phyloP scores from a whole-genome alignment of 805 yeast genomes.

The Starmera amethionina region DNA sequence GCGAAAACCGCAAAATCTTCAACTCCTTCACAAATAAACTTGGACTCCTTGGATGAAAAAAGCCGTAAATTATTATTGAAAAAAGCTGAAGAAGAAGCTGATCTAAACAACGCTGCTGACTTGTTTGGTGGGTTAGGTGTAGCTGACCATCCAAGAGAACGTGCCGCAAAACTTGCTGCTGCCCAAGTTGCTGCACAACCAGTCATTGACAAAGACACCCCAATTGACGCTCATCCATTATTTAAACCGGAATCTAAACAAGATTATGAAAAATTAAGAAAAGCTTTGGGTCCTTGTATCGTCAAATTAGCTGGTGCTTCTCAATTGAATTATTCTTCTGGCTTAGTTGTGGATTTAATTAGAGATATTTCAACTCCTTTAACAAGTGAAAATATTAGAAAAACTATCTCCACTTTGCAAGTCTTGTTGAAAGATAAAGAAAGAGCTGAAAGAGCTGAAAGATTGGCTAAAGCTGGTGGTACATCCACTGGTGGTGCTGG shows the following conservation, averaged over 20 bases:
- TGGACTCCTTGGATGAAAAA: slow-evolving; percentile 61
- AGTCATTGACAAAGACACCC: slow-evolving; percentile 45
- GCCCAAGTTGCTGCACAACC: slow-evolving; percentile 21
- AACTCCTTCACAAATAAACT: slow-evolving; percentile 35
- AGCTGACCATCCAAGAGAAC: slow-evolving; percentile 36
- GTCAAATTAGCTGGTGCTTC: slow-evolving; percentile 52
- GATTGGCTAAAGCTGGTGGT: slow-evolving; percentile 74
- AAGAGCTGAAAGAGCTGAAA: slow-evolving; percentile 80
- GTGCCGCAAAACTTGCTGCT: slow-evolving; percentile 25
- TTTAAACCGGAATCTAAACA: slow-evolving; percentile 74
- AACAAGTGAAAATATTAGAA: slow-evolving; percentile 71
- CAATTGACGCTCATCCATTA: slow-evolving; percentile 66
- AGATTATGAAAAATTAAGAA: slow-evolving; percentile 72
- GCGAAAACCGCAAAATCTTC: slow-evolving; percentile 28
- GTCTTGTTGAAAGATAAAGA: slow-evolving; percentile 79
- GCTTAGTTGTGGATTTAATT: slow-evolving; percentile 74
- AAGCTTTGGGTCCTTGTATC: slow-evolving; percentile 55
- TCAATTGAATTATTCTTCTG: slow-evolving; percentile 57
- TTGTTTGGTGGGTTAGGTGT: slow-evolving; percentile 67
- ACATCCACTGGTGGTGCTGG: slow-evolving; percentile 90
- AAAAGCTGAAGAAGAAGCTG: slow-evolving; percentile 76
- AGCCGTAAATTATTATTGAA: slow-evolving; percentile 68
- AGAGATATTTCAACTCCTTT: slow-evolving; percentile 81
- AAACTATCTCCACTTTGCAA: slow-evolving; percentile 75
- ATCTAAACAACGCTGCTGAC: slow-evolving; percentile 88